Evolutionary conservation across 768 basidiomycete genomes (phyloP), one percentile per base, ranked within the genome.

Genomic region (Boletus sp.): DNA sequence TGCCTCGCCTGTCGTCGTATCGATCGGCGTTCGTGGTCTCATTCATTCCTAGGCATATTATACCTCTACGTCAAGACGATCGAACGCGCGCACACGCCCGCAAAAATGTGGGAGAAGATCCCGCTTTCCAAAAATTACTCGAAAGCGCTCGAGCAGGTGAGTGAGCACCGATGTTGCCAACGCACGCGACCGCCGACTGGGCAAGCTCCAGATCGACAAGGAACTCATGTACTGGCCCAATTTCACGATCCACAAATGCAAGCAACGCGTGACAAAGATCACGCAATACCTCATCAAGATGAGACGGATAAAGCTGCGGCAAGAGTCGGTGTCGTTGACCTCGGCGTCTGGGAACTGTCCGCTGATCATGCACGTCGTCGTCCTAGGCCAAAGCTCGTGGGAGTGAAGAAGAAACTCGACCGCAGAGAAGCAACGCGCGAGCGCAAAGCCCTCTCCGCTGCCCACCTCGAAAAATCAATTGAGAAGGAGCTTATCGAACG

Each of bases 261-360:
- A 99, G 80, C 97, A 99, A 76, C 86, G 97, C 45, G 82, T 98
- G 32, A 99, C 97, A 11, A 99, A 98, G 78, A 98, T 99, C 65
- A 98, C 96, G 0, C 97, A 99, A 71, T 98, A 98, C 69, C 84
- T 99, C 61, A 98, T 98, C 73, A 95, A 97, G 79, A 97, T 98
- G 95, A 83, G 96, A 57, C 86, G 91, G 42, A 74, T 96, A 59
- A 90, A 90, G 63, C 78, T 95, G 55, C 85, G 89, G 17, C 84
- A 92, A 75, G 87, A 92, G 94, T 95, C 54, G 64, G 90, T 77
- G 28, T 57, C 11, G 3, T 20, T 35, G 54, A 10, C 11, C 20
- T 42, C 12, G 5, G 44, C 11, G 18, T 51, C 33, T n/a, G 18
- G 32, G 47, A 15, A 15, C 15, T 14, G 36, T 14, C 7, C 42